Conservation (phyloP, 192 early-diverging fungal genomes). For the Cetraspora pellucida region DNA sequence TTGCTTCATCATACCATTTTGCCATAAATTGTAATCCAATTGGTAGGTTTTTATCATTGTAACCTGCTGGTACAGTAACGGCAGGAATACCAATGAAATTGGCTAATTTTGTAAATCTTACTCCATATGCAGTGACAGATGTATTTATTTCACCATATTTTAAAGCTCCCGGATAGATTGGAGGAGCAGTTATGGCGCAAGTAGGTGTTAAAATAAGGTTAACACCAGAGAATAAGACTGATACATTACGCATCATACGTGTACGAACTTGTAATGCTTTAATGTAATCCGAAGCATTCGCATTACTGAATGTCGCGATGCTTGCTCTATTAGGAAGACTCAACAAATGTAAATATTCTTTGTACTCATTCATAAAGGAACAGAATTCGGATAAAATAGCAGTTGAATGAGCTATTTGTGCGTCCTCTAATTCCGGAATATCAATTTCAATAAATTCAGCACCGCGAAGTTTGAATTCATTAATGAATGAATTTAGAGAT, state of each 20-base stretch:
- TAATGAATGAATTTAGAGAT: conserved; percentile 39
- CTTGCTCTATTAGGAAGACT: conserved; percentile 3
- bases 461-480: conserved; percentile 49
- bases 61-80: conserved; percentile 63
- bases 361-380: background rate
- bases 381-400: conserved; percentile 65
- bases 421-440: conserved; percentile 60
- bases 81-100: conserved; percentile 72
- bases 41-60: conserved; percentile 56
- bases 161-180: conserved; percentile 46
- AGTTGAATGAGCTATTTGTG: conserved; percentile 61
- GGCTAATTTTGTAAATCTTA: conserved; percentile 65
- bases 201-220: conserved; percentile 69
- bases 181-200: conserved; percentile 60
- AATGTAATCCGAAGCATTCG: conserved; percentile 38
- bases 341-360: background rate
- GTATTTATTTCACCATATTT: conserved; percentile 59
- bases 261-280: conserved; percentile 56
- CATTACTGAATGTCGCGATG: background rate
- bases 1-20: conserved; percentile 70
- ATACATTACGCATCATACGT: conserved; percentile 54
- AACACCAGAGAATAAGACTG: conserved; percentile 52
- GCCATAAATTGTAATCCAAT: conserved; percentile 70
- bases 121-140: conserved; percentile 48
- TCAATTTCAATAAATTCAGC: conserved; percentile 64